These are phyloP conservation scores for Phyllostachys edulis DNA, from an alignment of 176 grass and related monocot species.

Conservation along the genomic window DNA sequence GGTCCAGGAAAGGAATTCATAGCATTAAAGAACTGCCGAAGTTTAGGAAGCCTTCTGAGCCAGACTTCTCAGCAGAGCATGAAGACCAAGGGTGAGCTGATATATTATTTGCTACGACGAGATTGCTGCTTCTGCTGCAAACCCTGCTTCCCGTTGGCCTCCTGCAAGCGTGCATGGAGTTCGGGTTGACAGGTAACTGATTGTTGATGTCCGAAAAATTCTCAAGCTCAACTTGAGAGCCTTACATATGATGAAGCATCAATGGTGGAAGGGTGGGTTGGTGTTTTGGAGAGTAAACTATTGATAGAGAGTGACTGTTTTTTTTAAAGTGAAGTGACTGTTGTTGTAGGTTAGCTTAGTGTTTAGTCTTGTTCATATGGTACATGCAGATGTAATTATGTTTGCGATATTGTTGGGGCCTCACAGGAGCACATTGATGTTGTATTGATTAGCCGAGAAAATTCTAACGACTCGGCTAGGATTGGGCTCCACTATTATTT, in stretches of 20 bases:
- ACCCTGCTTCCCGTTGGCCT: not conserved
- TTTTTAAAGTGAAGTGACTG: not conserved
- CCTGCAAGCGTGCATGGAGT: not conserved
- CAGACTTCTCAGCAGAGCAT: conserved; percentile 80
- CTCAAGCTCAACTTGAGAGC: not conserved
- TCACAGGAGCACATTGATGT: not conserved
- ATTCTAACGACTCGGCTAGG: conserved; percentile 10
- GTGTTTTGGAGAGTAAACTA: not conserved
- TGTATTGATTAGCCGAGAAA: not conserved
- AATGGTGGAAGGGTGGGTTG: not conserved
- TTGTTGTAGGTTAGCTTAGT: not conserved
- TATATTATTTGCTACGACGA: not conserved
- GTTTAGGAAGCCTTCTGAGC: conserved; percentile 81
- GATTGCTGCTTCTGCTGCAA: conserved; percentile 15
- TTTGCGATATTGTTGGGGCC: conserved; percentile 21
- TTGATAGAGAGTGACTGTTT: not conserved
- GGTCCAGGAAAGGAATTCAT: conserved; percentile 51
- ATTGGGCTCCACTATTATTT: not conserved
- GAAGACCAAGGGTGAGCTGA: conserved; percentile 42
- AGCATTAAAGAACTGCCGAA: conserved; percentile 56
- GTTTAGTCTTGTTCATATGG: conserved; percentile 27
- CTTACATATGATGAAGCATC: not conserved
- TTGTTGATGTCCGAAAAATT: conserved; percentile 25
- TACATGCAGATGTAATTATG: conserved; percentile 38
- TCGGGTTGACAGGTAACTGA: not conserved